Evolutionary conservation across 2,329 filamentous ascomycete species (phyloP), one percentile per base, ranked within the genome.

Genomic region (Aspergillus hiratsukae): DNA sequence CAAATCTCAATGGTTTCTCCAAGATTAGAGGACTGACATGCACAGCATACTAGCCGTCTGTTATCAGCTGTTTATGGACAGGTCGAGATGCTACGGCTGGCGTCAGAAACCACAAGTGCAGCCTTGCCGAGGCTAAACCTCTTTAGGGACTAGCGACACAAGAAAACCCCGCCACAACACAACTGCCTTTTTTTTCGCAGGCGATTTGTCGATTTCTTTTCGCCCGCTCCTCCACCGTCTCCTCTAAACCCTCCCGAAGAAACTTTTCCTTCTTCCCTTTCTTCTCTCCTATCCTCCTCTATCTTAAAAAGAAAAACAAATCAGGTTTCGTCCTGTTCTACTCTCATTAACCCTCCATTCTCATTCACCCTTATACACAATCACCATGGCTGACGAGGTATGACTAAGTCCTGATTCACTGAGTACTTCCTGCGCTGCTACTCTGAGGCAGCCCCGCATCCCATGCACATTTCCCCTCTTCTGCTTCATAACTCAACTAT

Each of bases 371-470:
- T 53, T 49, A 52, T 49, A 49, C 60, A 61, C 52, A 71, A 74
- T 76, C 80, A 84, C 73, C 73, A 87, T 87, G 84, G 82, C 84
- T 75, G 84, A 86, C 76, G 85, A 87, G 81, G 84, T 87, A 82
- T 71, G 82, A 75, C 58, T 56, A 45, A 28, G 48, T 52, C 29
- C 46, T 49, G 46, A 45, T 41, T 45, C 55, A 69, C 55, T 57
- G 11, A 27, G n/a, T 41, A 54, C 51, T 53, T 58, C 58, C 55
- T 57, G 57, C 58, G 58, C 67, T 66, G 55, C 54, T 67, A 48
- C 56, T 61, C 61, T 64, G 64, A 53, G 49, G 58, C 56, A 64
- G 64, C 67, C 68, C 69, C 68, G 69, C 66, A 70, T n/a, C 67
- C 64, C 10, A 46, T 64, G 55, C 62, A 60, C 57, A 55, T 57